Base-by-base conservation (phyloP, 2,329 filamentous ascomycete species). In the Aspergillus calidoustus region DNA sequence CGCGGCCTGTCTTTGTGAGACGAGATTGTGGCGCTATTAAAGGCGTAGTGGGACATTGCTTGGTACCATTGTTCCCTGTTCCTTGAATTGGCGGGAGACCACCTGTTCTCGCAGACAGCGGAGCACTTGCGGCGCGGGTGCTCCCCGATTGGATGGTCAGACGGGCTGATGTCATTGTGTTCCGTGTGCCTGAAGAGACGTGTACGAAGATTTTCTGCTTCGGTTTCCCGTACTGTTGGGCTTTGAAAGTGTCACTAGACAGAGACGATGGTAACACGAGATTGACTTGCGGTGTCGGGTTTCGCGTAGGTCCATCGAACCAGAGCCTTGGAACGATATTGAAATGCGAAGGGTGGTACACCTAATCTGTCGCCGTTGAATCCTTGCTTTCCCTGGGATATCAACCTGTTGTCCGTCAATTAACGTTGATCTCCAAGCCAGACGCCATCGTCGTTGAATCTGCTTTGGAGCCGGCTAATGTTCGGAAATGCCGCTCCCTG, bases 151-250 rank as follows among this genome's bases (percentile, higher is more conserved):
- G 52, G 47, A 28, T 11, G 28, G 22, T 8, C 22, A 4, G 30
- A 23, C 28, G n/a, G 22, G 31, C 49, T 58, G 59, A 54, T 60
- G 57, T 50, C 46, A 60, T 60, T 19, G 50, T 49, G 28, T 56
- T 28, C 28, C 38, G 31, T 43, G 17, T 43, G 5, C 9, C 34
- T 41, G 11, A 15, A 41, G 34, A 4, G 34, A 38, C 34, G 15
- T 38, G 34, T 41, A 41, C 2, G 19, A 19, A 19, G 11, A 41
- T 41, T 41, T 41, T 15, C 34, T 13, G 15, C 34, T 41, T 13
- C 34, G 15, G 15, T 41, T 13, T 41, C 34, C 11, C 15, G 5
- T 13, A 13, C 11, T 15, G 34, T 6, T 41, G 31, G 31, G 31
- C 9, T 38, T 38, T 13, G 9, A 38, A 13, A 38, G 31, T 38